Evolutionary conservation across 495 filamentous ascomycete species (phyloP).

Genomic region (Friedmanniomyces simplex): DNA sequence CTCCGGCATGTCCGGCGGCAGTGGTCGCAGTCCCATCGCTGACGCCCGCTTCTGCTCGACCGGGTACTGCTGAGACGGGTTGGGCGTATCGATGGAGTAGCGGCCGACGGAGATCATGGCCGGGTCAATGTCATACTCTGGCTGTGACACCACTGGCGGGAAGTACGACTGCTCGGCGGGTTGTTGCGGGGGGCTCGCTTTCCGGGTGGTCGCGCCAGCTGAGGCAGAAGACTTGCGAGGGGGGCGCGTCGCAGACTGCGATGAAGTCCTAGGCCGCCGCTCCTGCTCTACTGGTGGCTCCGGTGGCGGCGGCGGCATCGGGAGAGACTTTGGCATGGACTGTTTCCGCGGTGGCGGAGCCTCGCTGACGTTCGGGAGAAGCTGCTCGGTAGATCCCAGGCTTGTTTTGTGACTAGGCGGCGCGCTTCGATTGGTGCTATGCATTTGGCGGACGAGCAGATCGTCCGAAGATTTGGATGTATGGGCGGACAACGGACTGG

Average conservation of each 20-base stretch:
- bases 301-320: slow-evolving; percentile 14
- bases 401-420: slow-evolving; percentile 9
- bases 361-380: not conserved
- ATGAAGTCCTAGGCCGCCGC: not conserved
- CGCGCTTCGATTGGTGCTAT: slow-evolving; percentile 1
- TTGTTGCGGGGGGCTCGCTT: slow-evolving; percentile 32
- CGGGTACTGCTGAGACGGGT: slow-evolving; percentile 11
- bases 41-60: slow-evolving; percentile 18
- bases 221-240: slow-evolving; percentile 21
- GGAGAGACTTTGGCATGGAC: not conserved
- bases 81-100: slow-evolving; percentile 10
- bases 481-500: slow-evolving; percentile 8
- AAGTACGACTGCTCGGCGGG: slow-evolving; percentile 35
- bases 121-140: slow-evolving; percentile 6
- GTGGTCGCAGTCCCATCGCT: slow-evolving; percentile 71
- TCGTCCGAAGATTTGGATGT: slow-evolving; percentile 4
- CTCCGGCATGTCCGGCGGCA: slow-evolving; percentile 76
- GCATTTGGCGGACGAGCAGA: slow-evolving; percentile 2
- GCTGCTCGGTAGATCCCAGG: not conserved
- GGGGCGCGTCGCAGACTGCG: not conserved
- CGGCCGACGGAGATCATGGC: slow-evolving; percentile 11
- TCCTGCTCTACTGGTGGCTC: not conserved
- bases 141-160: not conserved
- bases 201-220: slow-evolving; percentile 4
- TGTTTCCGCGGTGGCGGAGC: slow-evolving; percentile 4